Evolutionary conservation across 2,329 filamentous ascomycete species (phyloP).

Genomic region (Byssochlamys sp.): DNA sequence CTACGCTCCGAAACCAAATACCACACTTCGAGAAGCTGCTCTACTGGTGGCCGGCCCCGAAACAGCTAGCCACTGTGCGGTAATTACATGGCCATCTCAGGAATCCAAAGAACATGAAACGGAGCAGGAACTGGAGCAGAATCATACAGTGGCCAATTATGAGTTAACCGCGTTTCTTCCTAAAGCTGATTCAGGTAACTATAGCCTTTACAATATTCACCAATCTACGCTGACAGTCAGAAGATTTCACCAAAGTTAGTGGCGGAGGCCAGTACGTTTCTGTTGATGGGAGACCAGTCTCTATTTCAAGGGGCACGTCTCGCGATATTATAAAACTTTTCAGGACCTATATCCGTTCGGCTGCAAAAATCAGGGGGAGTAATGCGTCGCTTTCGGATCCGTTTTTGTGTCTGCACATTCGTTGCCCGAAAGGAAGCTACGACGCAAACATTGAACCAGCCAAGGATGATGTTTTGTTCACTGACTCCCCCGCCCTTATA

Average conservation of each 20-base stretch:
- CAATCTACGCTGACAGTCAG: constrained; percentile 10
- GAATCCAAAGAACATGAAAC: constrained; percentile 7
- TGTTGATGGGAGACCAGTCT: constrained; percentile 49
- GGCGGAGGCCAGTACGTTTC: constrained; percentile 43
- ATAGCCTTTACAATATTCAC: not conserved
- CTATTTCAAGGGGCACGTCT: constrained; percentile 39
- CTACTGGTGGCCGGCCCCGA: constrained; percentile 48
- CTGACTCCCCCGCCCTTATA: constrained; percentile 37
- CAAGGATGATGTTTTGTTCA: constrained; percentile 55
- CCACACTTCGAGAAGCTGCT: constrained; percentile 44
- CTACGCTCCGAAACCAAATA: constrained; percentile 46
- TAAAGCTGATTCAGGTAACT: constrained; percentile 30
- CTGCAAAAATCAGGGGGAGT: constrained; percentile 10
- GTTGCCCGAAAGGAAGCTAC: constrained; percentile 46
- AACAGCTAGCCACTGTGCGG: constrained; percentile 42
- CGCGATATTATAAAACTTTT: constrained; percentile 45
- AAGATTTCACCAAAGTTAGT: constrained; percentile 29
- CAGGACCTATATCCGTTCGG: constrained; percentile 40
- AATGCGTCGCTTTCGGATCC: constrained; percentile 37
- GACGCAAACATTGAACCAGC: constrained; percentile 55
- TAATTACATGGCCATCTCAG: constrained; percentile 19
- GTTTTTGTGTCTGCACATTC: constrained; percentile 47
- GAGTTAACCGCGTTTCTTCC: constrained; percentile 43
- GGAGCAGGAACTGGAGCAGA: constrained; percentile 2
- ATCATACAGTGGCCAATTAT: constrained; percentile 9